phyloP scores from a whole-genome alignment of 345 rosid species.

The Corchorus capsularis region DNA sequence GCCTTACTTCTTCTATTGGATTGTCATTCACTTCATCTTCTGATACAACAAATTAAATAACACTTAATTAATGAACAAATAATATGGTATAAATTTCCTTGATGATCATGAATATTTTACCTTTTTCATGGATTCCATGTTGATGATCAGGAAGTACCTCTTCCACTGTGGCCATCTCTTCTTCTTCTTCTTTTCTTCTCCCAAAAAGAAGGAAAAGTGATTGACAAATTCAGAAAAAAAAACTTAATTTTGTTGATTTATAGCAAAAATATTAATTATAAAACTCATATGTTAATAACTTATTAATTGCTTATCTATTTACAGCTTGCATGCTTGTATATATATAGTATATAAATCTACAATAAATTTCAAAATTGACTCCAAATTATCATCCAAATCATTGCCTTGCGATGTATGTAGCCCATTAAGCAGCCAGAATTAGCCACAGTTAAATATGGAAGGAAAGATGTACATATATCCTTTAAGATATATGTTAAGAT shows the following conservation, averaged over 20 bases:
- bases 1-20: conserved; percentile 65
- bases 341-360: not conserved
- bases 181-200: not conserved
- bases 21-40: conserved; percentile 40
- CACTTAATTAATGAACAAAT: no score
- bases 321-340: not conserved
- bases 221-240: not conserved
- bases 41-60: not conserved
- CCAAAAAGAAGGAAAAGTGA: not conserved
- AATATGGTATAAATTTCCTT: conserved; percentile 21
- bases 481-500: no score
- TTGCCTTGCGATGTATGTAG: not conserved
- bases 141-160: not conserved
- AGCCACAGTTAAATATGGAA: not conserved
- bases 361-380: not conserved
- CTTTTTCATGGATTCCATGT: not conserved
- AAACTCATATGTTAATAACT: not conserved
- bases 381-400: not conserved
- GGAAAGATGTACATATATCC: no score
- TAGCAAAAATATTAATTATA: no score
- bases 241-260: not conserved
- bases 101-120: no score
- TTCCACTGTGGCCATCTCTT: not conserved
- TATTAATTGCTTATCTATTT: not conserved
- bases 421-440: not conserved